Conservation (phyloP, 495 filamentous ascomycete genomes). For the Penicillium coprophilum region DNA sequence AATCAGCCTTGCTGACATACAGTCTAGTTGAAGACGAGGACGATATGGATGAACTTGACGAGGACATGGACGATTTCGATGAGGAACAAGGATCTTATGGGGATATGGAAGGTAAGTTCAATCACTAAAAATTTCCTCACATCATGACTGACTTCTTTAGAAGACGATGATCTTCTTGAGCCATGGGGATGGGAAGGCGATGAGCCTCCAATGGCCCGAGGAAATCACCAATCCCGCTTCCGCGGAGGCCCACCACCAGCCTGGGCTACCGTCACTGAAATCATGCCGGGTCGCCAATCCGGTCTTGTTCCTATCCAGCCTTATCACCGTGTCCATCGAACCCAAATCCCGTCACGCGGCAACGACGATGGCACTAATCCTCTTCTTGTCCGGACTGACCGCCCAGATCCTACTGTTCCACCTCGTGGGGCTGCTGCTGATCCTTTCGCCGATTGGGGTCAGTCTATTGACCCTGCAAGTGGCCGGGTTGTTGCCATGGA, state of each 20-base stretch:
- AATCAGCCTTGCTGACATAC: conserved; percentile 1
- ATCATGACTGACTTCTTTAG: conserved; percentile 13
- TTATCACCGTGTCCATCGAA: conserved; percentile 54
- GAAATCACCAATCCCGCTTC: conserved; percentile 50
- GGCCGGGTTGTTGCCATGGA: conserved; percentile 54
- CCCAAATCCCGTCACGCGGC: conserved; percentile 46
- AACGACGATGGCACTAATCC: conserved; percentile 83
- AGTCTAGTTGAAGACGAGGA: conserved; percentile 44
- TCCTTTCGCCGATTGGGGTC: conserved; percentile 55
- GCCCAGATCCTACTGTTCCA: conserved; percentile 33
- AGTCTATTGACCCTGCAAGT: conserved; percentile 52
- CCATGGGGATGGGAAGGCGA: conserved; percentile 59
- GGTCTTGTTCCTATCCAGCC: conserved; percentile 49
- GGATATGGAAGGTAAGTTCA: conserved; percentile 42
- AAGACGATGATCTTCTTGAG: conserved; percentile 53
- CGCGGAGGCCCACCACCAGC: conserved; percentile 36
- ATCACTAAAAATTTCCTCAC: neutral
- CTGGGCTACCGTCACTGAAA: conserved; percentile 46
- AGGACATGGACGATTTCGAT: conserved; percentile 51
- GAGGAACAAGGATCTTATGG: conserved; percentile 47
- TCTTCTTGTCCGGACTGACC: conserved; percentile 55
- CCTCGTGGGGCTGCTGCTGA: conserved; percentile 34
- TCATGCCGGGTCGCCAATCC: conserved; percentile 43
- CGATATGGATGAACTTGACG: conserved; percentile 52
- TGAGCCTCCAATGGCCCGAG: conserved; percentile 43